These are phyloP conservation scores for Colletotrichum filicis DNA, from an alignment of 2,329 filamentous ascomycete species.

Conservation along the genomic window DNA sequence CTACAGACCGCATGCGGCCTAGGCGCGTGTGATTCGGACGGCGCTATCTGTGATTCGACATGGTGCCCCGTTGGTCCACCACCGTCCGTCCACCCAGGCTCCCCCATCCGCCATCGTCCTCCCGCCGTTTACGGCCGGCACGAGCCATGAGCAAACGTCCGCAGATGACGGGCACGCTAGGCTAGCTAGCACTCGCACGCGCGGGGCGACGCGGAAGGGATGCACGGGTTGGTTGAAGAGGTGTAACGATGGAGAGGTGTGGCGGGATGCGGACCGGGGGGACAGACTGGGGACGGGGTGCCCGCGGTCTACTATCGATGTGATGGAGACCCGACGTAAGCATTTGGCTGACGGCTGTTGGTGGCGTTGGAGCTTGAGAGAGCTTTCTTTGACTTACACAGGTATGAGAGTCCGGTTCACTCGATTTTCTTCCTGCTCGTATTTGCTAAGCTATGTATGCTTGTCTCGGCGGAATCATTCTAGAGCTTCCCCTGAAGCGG, in stretches of 20 bases:
- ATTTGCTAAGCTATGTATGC: neutral
- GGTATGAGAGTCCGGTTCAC: neutral
- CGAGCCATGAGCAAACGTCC: slow-evolving; percentile 25
- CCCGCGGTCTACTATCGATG: neutral
- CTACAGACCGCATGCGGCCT: slow-evolving; percentile 29
- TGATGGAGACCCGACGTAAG: neutral
- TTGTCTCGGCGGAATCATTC: slow-evolving; percentile 1
- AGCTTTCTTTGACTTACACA: slow-evolving; percentile 19
- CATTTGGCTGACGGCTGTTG: neutral
- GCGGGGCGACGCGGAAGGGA: slow-evolving; percentile 20
- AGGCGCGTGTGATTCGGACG: slow-evolving; percentile 34
- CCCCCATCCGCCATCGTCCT: neutral
- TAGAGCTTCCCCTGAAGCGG: neutral
- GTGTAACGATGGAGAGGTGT: neutral
- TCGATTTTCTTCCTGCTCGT: neutral
- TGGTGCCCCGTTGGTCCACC: slow-evolving; percentile 17
- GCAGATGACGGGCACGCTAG: slow-evolving; percentile 21
- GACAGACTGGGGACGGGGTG: neutral
- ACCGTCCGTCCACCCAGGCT: neutral
- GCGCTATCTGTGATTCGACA: slow-evolving; percentile 35
- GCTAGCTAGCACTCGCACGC: slow-evolving; percentile 8
- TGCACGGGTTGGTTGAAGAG: neutral
- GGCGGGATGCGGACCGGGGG: slow-evolving; percentile 10
- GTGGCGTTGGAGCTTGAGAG: neutral
- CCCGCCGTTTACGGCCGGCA: slow-evolving; percentile 30